Base-by-base conservation (phyloP, 768 basidiomycete species). In the Candolleomyces aberdarensis region DNA sequence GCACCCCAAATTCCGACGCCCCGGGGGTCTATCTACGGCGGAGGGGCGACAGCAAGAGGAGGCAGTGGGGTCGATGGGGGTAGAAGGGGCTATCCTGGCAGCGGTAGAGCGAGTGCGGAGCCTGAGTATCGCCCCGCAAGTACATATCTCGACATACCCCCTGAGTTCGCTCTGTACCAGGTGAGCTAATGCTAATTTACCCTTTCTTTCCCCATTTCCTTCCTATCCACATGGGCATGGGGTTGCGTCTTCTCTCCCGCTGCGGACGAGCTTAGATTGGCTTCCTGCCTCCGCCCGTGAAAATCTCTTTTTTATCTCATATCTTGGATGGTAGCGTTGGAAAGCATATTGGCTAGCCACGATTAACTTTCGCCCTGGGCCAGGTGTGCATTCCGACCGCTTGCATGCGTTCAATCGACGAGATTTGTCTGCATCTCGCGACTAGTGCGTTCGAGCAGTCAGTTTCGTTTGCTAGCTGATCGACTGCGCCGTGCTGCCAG, bases 111-210 rank as follows among this genome's bases (percentile, higher is more conserved):
- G 36, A 36, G 36, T 11, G 36, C 11, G 6, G 36, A 36, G 36
- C 36, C 36, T 36, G 36, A 36, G 36, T 36, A 36, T 36, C 36
- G 36, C 36, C 36, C 36, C 32, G 8, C 36, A 36, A 36, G 36
- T 36, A 36, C 36, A 36, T 36, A 3, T n/a, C 53, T 68, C 47
- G 72, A 70, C 62, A 59, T 70, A 41, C 67, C 71, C 61, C 70
- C 73, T 65, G 73, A 74, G 62, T 60, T 68, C 63, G 69, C 70
- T 43, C 65, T 73, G 63, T 73, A 69, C 66, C 74, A 74, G 70
- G 75, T 74, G 63, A 70, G 75, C 66, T 49, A 52, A 58, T 64
- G 75, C 66, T 49, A 49, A 58, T 63, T 49, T 63, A 53, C 39
- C 50, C 52, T 56, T 53, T 43, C 26, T 26, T 26, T 20, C 57